phyloP scores from a whole-genome alignment of 2,329 filamentous ascomycete genomes.

The Aspergillus texensis region DNA sequence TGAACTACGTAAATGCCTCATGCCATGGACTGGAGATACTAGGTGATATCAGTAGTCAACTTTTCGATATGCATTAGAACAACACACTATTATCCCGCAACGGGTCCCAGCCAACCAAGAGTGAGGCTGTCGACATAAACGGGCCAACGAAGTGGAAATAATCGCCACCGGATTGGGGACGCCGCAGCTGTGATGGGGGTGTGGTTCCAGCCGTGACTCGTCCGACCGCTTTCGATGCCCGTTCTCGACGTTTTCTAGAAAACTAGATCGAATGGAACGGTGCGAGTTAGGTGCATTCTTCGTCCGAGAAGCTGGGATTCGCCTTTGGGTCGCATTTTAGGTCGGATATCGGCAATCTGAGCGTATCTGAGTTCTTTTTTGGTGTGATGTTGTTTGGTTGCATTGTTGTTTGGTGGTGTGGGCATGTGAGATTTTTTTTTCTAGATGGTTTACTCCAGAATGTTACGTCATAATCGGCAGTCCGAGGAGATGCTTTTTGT shows the following conservation, averaged over 20 bases:
- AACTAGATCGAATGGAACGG: conserved; percentile 25
- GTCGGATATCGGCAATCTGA: neutral
- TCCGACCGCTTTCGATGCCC: conserved; percentile 16
- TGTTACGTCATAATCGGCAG: conserved; percentile 16
- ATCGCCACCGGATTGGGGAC: conserved; percentile 1
- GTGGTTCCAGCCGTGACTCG: conserved; percentile 3
- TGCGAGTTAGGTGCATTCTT: conserved; percentile 10
- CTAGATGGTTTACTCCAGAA: neutral
- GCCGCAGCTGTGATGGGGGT: conserved; percentile 4
- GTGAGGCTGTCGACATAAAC: conserved; percentile 4
- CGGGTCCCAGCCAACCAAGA: neutral
- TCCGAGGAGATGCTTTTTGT: conserved; percentile 12
- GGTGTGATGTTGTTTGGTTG: neutral
- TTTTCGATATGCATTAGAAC: neutral
- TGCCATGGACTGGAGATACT: neutral
- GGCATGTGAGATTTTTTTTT: neutral
- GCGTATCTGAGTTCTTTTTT: neutral
- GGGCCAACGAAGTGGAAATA: neutral
- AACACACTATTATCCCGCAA: conserved; percentile 3
- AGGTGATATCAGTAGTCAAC: neutral
- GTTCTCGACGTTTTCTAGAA: conserved; percentile 43
- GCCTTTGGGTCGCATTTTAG: neutral
- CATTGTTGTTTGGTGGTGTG: neutral
- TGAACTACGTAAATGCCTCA: neutral
- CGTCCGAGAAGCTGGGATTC: neutral